Conservation (phyloP, 768 basidiomycete genomes). For the Chalciporus chontae region DNA sequence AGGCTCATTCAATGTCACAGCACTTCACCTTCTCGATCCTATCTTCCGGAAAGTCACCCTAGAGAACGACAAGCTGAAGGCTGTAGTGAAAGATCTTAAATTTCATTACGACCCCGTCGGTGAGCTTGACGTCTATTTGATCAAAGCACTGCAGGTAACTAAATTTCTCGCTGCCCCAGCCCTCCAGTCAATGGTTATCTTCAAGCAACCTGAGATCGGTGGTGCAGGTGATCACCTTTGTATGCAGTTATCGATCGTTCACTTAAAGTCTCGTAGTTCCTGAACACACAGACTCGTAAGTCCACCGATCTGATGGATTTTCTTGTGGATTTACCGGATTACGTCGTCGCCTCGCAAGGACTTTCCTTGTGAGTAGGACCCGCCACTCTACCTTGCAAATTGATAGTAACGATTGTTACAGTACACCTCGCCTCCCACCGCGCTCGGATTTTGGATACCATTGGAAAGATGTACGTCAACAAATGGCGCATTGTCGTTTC, state of each 20-base stretch:
- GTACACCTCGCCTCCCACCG: conserved; percentile 90
- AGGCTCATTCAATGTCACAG: conserved; percentile 38
- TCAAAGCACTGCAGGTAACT: neutral
- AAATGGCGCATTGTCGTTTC: conserved; percentile 86
- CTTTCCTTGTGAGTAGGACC: conserved; percentile 58
- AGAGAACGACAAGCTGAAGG: conserved; percentile 67
- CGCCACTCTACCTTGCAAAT: neutral
- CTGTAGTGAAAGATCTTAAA: conserved; percentile 70
- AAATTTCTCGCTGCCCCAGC: conserved; percentile 39
- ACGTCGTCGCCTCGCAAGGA: conserved; percentile 38
- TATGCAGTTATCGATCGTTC: neutral
- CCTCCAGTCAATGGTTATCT: conserved; percentile 93
- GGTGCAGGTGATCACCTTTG: conserved; percentile 64
- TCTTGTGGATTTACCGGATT: neutral
- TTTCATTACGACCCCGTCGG: conserved; percentile 86
- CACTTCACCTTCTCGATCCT: conserved; percentile 82
- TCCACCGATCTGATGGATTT: conserved; percentile 8
- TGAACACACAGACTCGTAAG: conserved; percentile 92
- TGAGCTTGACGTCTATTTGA: conserved; percentile 29
- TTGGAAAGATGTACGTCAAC: conserved; percentile 79
- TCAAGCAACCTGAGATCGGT: conserved; percentile 90
- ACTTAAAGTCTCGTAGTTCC: conserved; percentile 49
- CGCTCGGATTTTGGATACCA: conserved; percentile 96
- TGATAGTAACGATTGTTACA: conserved; percentile 32
- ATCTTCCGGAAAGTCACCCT: conserved; percentile 76